phyloP scores from a whole-genome alignment of 2,329 filamentous ascomycete genomes.

The Talaromyces piceae region DNA sequence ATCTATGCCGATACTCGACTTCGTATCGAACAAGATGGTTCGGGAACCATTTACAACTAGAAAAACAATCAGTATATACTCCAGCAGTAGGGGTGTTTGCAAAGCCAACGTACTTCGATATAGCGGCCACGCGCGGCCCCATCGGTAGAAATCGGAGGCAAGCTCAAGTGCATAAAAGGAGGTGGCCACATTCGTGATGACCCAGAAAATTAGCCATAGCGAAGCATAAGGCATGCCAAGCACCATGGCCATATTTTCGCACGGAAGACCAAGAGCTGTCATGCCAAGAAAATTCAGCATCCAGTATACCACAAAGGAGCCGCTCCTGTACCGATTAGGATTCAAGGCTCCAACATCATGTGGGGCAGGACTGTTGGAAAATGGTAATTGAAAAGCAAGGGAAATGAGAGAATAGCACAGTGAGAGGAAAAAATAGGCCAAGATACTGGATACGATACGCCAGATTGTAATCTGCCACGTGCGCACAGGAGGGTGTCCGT shows the following conservation, averaged over 20 bases:
- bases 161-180: conserved; percentile 54
- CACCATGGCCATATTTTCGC: conserved; percentile 59
- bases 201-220: conserved; percentile 60
- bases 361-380: conserved; percentile 42
- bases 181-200: conserved; percentile 57
- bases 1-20: conserved; percentile 52
- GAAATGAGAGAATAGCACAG: conserved; percentile 58
- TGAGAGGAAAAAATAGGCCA: conserved; percentile 55
- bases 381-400: conserved; percentile 57
- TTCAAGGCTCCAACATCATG: conserved; percentile 40
- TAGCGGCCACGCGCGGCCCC: conserved; percentile 58
- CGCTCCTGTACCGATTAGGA: conserved; percentile 49
- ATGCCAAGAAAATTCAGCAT: conserved; percentile 58
- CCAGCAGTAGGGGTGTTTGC: background rate
- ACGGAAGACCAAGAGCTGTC: conserved; percentile 55
- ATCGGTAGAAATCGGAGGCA: conserved; percentile 52
- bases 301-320: conserved; percentile 56
- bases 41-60: conserved; percentile 52
- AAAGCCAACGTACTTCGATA: conserved; percentile 42
- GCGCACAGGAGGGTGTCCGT: conserved; percentile 49
- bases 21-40: conserved; percentile 54
- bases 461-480: conserved; percentile 53
- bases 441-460: conserved; percentile 50
- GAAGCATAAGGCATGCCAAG: conserved; percentile 55
- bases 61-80: background rate